Conservation (phyloP, 352 stramenopile genomes). For the Phytopythium oedochilum region DNA sequence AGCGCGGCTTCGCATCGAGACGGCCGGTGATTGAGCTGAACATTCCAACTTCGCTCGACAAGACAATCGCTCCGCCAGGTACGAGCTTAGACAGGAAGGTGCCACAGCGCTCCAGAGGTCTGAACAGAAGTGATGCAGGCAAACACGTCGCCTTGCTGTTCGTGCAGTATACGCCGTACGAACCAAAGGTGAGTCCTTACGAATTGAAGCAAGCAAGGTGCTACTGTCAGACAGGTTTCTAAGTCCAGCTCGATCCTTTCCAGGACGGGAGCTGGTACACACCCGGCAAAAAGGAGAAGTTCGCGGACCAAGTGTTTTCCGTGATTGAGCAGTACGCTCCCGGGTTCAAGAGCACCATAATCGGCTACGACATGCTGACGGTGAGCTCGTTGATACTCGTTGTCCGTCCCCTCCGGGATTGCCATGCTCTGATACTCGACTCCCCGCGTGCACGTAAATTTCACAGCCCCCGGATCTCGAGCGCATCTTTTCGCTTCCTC, state of each 20-base stretch:
- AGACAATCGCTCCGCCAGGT: conserved; percentile 70
- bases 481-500: conserved; percentile 79
- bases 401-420: not conserved
- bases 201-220: not conserved
- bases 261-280: conserved; percentile 76
- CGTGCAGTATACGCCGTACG: conserved; percentile 89
- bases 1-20: conserved; percentile 57
- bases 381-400: conserved; percentile 12
- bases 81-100: not conserved
- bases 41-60: conserved; percentile 82
- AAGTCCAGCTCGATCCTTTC: not conserved
- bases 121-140: conserved; percentile 20
- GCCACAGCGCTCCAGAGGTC: not conserved
- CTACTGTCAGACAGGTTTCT: not conserved
- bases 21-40: conserved; percentile 91
- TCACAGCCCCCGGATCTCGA: conserved; percentile 85
- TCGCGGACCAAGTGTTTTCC: conserved; percentile 81
- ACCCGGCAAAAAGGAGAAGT: conserved; percentile 70
- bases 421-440: too few relatives aligned
- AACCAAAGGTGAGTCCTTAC: conserved; percentile 45
- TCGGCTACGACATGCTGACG: conserved; percentile 86
- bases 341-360: conserved; percentile 78
- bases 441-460: too few relatives aligned
- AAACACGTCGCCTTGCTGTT: conserved; percentile 90
- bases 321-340: conserved; percentile 86